A percentile compares a stretch with the other conserved stretches of the same genome.
These are phyloP conservation scores for Penicillium robsamsonii DNA, from an alignment of 495 filamentous ascomycete genomes.

Conservation along the genomic window DNA sequence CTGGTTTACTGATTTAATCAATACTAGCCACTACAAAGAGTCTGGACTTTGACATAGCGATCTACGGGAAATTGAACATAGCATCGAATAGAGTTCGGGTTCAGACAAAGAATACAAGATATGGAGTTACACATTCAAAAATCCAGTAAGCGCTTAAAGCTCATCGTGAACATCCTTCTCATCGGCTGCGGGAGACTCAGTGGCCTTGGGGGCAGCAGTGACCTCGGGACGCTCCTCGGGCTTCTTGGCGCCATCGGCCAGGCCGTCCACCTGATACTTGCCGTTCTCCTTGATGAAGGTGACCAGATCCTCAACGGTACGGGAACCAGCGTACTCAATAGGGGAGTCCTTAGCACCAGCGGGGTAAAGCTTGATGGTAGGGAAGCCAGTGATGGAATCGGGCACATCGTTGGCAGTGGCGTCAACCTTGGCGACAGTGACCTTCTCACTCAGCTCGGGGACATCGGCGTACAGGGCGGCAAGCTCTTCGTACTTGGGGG, in stretches of 20 bases:
- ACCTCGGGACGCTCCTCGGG: constrained; percentile 32
- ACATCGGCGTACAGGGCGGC: constrained; percentile 71
- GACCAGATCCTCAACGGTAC: constrained; percentile 90
- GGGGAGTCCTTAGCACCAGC: constrained; percentile 84
- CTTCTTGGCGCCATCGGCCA: constrained; percentile 45
- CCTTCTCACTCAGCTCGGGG: constrained; percentile 71
- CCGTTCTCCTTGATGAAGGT: constrained; percentile 94
- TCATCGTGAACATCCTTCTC: constrained; percentile 43
- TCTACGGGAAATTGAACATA: not conserved
- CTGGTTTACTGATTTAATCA: not conserved
- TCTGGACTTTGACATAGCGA: not conserved
- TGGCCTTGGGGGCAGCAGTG: constrained; percentile 23
- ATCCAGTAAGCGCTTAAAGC: constrained; percentile 30
- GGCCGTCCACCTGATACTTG: constrained; percentile 73
- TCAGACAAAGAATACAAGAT: constrained; percentile 20
- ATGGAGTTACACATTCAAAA: constrained; percentile 21
- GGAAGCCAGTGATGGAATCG: constrained; percentile 96
- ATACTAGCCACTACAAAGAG: not conserved
- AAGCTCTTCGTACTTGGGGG: constrained; percentile 79
- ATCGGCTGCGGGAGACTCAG: constrained; percentile 31
- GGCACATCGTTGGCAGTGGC: constrained; percentile 96
- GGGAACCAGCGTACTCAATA: constrained; percentile 82
- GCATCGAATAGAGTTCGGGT: constrained; percentile 15
- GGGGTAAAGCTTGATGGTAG: constrained; percentile 97
- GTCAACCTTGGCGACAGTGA: constrained; percentile 96